Evolutionary conservation across 1,139 yeast genomes (phyloP), one percentile per base, ranked within the genome.

Genomic region (Lizanozyma gosingica): DNA sequence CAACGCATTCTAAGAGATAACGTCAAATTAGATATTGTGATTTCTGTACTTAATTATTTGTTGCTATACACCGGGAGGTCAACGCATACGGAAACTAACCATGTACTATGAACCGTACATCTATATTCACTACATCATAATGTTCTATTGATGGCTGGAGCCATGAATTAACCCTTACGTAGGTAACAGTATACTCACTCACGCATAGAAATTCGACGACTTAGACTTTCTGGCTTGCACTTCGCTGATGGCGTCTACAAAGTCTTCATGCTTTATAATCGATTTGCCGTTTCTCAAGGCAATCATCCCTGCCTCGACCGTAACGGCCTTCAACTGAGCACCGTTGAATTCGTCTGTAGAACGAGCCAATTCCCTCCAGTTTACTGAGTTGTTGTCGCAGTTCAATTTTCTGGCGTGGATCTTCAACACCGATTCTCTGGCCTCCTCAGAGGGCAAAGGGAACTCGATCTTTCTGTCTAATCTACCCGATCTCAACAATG

Each of bases 291-390:
- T 87, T 65, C 98, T 80, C 57, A 94, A 74, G 1, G 98, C 99
- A 65, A 94, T 92, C 98, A 92, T 94, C 57, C 98, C 99, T 2
- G 98, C 98, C 63, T 92, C 99, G 17, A 92, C 98, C 6, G 97
- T 88, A 22, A 92, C 98, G 0, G 97, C 97, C 68, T 92, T 92
- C 60, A 92, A 73, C 65, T 94, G 97, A 1, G 99, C 99, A 57
- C 98, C 98, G 55, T 92, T 92, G 63, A 92, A 92, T 63, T 92
- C 99, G 62, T 92, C 98, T 0, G 98, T 92, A 14, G 96, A 85
- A 58, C 98, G 78, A 3, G 99, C 97, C 59, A 92, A 76, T 67
- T 92, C 98, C 62, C 90, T 85, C 98, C 98, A 94, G 66, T 92
- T 92, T 49, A 92, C 88, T 37, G 86, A 82, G 40, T 52, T 55